Evolutionary conservation across 768 basidiomycete species (phyloP).

Genomic region (Mycena olivaceomarginata): DNA sequence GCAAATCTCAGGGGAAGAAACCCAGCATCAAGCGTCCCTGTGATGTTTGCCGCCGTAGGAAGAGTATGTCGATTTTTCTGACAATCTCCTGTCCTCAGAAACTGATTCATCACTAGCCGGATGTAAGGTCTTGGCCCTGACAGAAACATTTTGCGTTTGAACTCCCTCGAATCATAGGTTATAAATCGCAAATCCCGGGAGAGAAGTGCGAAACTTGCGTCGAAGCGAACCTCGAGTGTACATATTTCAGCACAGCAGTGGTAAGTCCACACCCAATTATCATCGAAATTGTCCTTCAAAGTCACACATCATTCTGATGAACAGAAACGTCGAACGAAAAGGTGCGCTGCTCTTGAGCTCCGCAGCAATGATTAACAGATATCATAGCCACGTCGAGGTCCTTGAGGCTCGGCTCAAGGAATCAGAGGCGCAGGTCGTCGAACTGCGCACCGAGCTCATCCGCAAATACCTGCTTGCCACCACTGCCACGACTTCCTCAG

Average conservation of each 20-base stretch:
- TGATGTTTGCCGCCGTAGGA: constrained; percentile 1
- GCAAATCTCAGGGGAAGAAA: too few species aligned
- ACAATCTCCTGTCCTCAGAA: too few species aligned
- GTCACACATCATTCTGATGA: background rate
- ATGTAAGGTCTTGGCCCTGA: background rate
- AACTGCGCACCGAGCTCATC: background rate
- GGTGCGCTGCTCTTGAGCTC: background rate
- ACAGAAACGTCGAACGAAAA: background rate
- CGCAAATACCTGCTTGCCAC: background rate
- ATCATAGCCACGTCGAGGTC: constrained; percentile 5
- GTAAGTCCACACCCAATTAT: background rate
- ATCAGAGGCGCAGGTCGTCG: constrained; percentile 13
- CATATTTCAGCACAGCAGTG: background rate
- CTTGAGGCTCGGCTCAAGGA: constrained; percentile 18
- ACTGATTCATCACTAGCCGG: too few species aligned
- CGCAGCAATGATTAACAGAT: background rate
- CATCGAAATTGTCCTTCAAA: background rate
- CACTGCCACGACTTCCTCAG: too few species aligned
- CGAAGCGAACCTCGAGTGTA: constrained; percentile 19
- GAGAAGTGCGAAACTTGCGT: constrained; percentile 5
- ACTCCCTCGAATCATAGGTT: background rate
- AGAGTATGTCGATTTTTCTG: background rate
- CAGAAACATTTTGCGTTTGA: too few species aligned
- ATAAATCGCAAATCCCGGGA: background rate
- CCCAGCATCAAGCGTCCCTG: background rate